Evolutionary conservation across 495 filamentous ascomycete species (phyloP).

Genomic region (Neurospora discreta): DNA sequence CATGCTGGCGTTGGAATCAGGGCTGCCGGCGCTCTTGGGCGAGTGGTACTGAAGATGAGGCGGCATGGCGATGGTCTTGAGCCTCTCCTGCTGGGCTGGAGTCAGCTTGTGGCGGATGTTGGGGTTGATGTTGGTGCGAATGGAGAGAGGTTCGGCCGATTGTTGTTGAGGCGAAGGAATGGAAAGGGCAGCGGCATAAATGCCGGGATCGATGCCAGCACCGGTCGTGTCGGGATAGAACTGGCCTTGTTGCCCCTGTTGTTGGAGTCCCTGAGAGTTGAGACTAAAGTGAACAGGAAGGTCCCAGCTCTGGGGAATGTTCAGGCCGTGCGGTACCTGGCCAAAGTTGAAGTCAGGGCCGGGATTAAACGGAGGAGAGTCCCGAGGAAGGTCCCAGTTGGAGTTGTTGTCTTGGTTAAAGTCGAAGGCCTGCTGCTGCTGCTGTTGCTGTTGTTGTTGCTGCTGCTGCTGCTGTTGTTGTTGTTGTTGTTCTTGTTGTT

Average conservation of each 20-base stretch:
- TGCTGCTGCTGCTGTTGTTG: slow-evolving; percentile 17
- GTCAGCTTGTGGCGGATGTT: slow-evolving; percentile 27
- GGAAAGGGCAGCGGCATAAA: slow-evolving; percentile 4
- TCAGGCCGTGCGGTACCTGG: neutral
- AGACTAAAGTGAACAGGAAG: slow-evolving; percentile 17
- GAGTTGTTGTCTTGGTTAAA: slow-evolving; percentile 15
- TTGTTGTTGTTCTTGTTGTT: slow-evolving; percentile 19
- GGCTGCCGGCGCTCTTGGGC: slow-evolving; percentile 39
- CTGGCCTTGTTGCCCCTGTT: slow-evolving; percentile 20
- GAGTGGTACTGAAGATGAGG: slow-evolving; percentile 42
- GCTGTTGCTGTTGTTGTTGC: slow-evolving; percentile 18
- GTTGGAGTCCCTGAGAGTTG: slow-evolving; percentile 12
- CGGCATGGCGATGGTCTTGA: slow-evolving; percentile 47
- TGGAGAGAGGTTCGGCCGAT: slow-evolving; percentile 1
- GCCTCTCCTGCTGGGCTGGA: slow-evolving; percentile 41
- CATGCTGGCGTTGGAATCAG: slow-evolving; percentile 28
- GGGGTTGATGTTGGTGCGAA: slow-evolving; percentile 10
- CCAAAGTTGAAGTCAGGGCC: slow-evolving; percentile 10
- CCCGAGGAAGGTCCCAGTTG: slow-evolving; percentile 34
- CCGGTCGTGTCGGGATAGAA: slow-evolving; percentile 11
- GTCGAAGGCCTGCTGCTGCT: slow-evolving; percentile 21
- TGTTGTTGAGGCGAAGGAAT: slow-evolving; percentile 2
- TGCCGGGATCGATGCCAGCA: slow-evolving; percentile 4
- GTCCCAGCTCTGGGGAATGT: slow-evolving; percentile 14
- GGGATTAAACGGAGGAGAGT: slow-evolving; percentile 35